Evolutionary conservation across 2,329 filamentous ascomycete species (phyloP), one percentile per base, ranked within the genome.

Genomic region (Alternaria brassicicola): DNA sequence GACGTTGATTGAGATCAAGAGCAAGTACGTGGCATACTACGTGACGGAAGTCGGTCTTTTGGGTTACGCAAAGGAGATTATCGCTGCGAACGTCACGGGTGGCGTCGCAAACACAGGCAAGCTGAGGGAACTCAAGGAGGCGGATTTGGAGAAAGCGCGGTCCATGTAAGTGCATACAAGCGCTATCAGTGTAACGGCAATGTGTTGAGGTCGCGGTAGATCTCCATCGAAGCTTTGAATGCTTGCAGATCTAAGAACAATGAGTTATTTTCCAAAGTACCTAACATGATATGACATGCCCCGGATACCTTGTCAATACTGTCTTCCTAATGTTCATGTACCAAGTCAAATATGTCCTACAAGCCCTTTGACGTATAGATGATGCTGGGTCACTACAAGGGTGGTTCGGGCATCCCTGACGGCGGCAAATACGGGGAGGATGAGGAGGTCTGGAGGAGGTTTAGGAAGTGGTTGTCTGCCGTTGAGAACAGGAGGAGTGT

Each of bases 371-470:
- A 12, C n/a, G 26, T 31, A 13, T 12, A 17, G 17, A 46, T 30
- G 31, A 36, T 31, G 26, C 19, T 93, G 89, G 80, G 78, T 66
- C 83, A 91, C 62, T 93, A 89, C 72, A 93, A 93, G 55, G 82
- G 80, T 1, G 84, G 84, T 0, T 60, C 82, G n/a, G 80, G 81
- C 0, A 78, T 87, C 38, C 83, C 83, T 2, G 77, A 62, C 49
- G 71, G 80, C 31, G 83, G 83, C 0, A 45, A 81, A 50, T 81
- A 79, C 2, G 83, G 80, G 0, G 78, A 82, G 7, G 85, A 89
- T 35, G 85, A 86, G 51, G 74, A 74, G 33, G 71, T 83, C 2
- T 93, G 89, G 90, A 75, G 68, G 39, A 80, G 89, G 46, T 93
- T 89, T 86, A 79, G 83, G 66, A 80, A 71, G 51, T 94, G 89